Conservation (phyloP, 805 yeast genomes). For the Kazachstania africana region DNA sequence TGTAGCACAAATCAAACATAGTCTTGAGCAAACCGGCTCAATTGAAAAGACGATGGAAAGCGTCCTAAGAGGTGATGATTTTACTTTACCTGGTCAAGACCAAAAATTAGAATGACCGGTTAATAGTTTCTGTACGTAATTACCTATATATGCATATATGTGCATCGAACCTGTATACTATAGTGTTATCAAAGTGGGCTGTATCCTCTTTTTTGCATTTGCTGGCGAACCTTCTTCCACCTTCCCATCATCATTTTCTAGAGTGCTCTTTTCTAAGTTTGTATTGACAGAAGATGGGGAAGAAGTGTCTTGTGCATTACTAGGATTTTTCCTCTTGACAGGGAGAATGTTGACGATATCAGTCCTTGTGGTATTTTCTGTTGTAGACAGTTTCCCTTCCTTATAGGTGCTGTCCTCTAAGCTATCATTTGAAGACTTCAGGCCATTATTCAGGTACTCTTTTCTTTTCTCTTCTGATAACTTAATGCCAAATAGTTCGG, state of each 20-base stretch:
- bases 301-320: no score
- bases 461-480: conserved; percentile 8
- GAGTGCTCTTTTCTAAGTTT: not conserved
- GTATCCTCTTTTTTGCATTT: conserved; percentile 13
- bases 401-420: no score
- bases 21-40: conserved; percentile 64
- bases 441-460: not conserved
- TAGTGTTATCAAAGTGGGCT: conserved; percentile 10
- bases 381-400: no score
- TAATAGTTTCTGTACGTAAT: not conserved
- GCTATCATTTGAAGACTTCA: no score
- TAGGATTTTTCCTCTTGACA: conserved; percentile 14
- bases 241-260: not conserved
- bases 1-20: conserved; percentile 58
- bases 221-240: conserved; percentile 1
- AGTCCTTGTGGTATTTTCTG: not conserved
- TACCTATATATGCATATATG: not conserved
- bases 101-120: not conserved
- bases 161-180: not conserved
- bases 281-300: not conserved
- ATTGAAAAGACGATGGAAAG: conserved; percentile 70
- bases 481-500: conserved; percentile 44
- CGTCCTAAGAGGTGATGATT: conserved; percentile 46
- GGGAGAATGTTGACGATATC: conserved; percentile 14
- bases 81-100: conserved; percentile 37